Evolutionary conservation across 139 green algal species (phyloP).

Genomic region (Volvox africanus): DNA sequence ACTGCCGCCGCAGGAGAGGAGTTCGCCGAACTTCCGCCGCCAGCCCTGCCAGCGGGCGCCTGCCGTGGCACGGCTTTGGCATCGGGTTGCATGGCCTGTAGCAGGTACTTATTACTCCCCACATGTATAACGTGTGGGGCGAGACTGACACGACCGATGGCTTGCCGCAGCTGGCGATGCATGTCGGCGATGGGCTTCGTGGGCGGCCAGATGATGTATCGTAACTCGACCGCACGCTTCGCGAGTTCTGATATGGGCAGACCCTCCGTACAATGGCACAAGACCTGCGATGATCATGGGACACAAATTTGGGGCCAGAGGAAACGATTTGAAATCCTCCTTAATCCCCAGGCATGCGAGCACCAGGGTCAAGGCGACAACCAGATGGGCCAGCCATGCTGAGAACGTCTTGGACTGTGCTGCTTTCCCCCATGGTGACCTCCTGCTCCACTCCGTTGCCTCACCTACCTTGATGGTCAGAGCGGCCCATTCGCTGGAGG

Average conservation of each 20-base stretch:
- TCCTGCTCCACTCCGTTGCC: background rate
- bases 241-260: background rate
- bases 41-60: background rate
- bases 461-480: background rate
- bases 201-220: background rate
- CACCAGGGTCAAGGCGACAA: too few species aligned
- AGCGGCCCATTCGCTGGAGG: background rate
- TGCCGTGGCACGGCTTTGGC: background rate
- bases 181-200: background rate
- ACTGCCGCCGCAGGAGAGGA: background rate
- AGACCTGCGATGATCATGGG: background rate
- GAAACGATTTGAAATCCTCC: too few species aligned
- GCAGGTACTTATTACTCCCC: background rate
- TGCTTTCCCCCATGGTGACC: too few species aligned
- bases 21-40: background rate
- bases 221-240: background rate
- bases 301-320: too few species aligned
- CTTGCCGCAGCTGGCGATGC: background rate
- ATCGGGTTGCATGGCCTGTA: background rate
- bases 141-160: background rate
- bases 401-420: too few species aligned
- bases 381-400: too few species aligned
- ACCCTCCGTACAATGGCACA: background rate
- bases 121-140: background rate
- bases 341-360: too few species aligned